Percentiles rank a stretch among this genome's conserved stretches.
phyloP scores from a whole-genome alignment of 257 asterid species.

The Euphrasia confusa region DNA sequence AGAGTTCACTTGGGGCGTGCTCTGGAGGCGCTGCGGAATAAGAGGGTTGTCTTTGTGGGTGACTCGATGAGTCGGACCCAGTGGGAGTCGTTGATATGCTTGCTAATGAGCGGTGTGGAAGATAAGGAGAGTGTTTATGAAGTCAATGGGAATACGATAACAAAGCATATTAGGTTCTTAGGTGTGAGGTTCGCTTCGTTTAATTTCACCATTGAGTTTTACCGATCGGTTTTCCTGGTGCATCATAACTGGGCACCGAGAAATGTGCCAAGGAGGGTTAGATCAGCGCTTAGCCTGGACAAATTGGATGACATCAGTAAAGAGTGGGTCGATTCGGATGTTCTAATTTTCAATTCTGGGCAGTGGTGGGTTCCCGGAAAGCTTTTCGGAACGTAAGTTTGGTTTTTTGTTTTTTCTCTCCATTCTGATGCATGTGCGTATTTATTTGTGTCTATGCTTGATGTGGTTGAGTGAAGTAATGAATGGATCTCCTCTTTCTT shows the following conservation, averaged over 20 bases:
- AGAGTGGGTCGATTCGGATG: constrained; percentile 65
- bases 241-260: constrained; percentile 56
- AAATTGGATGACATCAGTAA: constrained; percentile 57
- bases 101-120: constrained; percentile 65
- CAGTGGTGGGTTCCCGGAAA: constrained; percentile 87
- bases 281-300: constrained; percentile 56
- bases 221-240: constrained; percentile 74
- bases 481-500: neutral
- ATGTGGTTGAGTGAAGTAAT: constrained; percentile 1
- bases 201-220: constrained; percentile 63
- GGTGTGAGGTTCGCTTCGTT: constrained; percentile 64
- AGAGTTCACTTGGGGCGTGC: constrained; percentile 37
- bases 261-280: constrained; percentile 55
- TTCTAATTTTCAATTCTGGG: constrained; percentile 67
- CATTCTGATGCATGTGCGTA: constrained; percentile 2
- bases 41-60: constrained; percentile 69
- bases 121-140: constrained; percentile 64
- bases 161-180: constrained; percentile 56
- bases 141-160: constrained; percentile 55
- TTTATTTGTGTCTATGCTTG: constrained; percentile 8
- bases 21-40: constrained; percentile 46
- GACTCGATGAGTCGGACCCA: constrained; percentile 84
- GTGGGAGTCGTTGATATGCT: constrained; percentile 81
- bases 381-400: constrained; percentile 61
- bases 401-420: constrained; percentile 10